A percentile compares a stretch with the other conserved stretches of the same genome.
phyloP scores from a whole-genome alignment of 2,329 filamentous ascomycete genomes.

The Exophiala calicioides region DNA sequence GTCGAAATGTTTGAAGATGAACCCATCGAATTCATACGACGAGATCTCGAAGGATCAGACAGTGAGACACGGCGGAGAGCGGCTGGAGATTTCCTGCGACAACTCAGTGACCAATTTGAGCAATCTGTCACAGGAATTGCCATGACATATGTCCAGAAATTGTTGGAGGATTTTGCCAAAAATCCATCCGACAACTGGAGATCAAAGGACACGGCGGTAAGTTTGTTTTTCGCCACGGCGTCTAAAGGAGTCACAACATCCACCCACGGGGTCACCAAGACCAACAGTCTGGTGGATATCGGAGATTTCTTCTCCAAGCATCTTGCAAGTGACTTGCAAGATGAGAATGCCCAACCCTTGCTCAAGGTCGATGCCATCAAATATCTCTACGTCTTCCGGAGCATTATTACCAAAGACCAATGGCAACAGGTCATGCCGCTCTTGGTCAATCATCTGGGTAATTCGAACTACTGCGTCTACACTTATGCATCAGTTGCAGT shows the following conservation, averaged over 20 bases:
- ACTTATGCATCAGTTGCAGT: conserved; percentile 96
- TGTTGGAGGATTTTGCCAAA: conserved; percentile 72
- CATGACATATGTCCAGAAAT: conserved; percentile 81
- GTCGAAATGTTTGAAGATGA: conserved; percentile 97
- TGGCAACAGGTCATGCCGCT: conserved; percentile 89
- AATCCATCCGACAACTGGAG: conserved; percentile 77
- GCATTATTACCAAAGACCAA: conserved; percentile 85
- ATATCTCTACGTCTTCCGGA: conserved; percentile 95
- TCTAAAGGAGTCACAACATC: conserved; percentile 87
- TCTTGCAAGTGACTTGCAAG: conserved; percentile 82
- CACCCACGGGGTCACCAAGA: conserved; percentile 84
- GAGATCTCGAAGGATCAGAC: conserved; percentile 93
- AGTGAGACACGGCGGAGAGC: conserved; percentile 89
- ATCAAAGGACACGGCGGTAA: conserved; percentile 96
- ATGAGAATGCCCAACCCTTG: conserved; percentile 73
- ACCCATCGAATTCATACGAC: conserved; percentile 95
- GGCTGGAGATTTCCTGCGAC: conserved; percentile 89
- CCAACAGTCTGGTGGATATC: conserved; percentile 84
- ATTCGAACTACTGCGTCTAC: conserved; percentile 92
- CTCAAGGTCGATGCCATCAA: conserved; percentile 98
- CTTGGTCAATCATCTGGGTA: conserved; percentile 86
- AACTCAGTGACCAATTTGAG: conserved; percentile 87
- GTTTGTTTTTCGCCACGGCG: conserved; percentile 91
- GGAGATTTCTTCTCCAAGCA: conserved; percentile 94
- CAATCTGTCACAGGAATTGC: conserved; percentile 82